Evolutionary conservation across 495 filamentous ascomycete genomes (phyloP).

Genomic region (Lineolata rhizophorae): DNA sequence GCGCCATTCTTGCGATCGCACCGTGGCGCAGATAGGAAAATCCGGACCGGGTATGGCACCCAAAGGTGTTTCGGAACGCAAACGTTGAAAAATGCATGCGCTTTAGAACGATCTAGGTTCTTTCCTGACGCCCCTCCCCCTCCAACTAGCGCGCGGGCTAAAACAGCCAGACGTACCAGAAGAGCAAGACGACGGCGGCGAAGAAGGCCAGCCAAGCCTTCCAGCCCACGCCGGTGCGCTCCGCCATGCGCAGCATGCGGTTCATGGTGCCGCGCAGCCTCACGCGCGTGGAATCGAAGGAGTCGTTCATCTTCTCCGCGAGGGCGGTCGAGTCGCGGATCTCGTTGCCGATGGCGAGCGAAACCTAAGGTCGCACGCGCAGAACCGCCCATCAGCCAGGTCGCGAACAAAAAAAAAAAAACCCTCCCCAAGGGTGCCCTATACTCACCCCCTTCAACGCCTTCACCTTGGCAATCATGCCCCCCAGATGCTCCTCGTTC

Average conservation of each 20-base stretch:
- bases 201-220: constrained; percentile 84
- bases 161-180: constrained; percentile 82
- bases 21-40: too few relatives aligned
- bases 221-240: constrained; percentile 84
- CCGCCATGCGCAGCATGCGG: constrained; percentile 87
- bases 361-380: constrained; percentile 39
- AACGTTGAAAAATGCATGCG: too few relatives aligned
- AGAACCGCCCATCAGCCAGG: too few relatives aligned
- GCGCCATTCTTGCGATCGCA: too few relatives aligned
- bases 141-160: constrained; percentile 10
- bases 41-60: too few relatives aligned
- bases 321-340: constrained; percentile 71
- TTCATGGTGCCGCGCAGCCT: constrained; percentile 83
- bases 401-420: neutral
- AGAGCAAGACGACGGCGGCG: constrained; percentile 50
- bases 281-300: constrained; percentile 65
- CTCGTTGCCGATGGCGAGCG: constrained; percentile 79
- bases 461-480: constrained; percentile 75
- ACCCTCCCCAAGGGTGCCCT: constrained; percentile 1
- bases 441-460: constrained; percentile 72
- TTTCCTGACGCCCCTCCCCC: neutral
- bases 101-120: neutral
- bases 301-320: constrained; percentile 73
- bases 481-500: constrained; percentile 79
- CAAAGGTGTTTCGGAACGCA: too few relatives aligned